Conservation (phyloP, 2,329 filamentous ascomycete species). For the Pseudopithomyces chartarum region DNA sequence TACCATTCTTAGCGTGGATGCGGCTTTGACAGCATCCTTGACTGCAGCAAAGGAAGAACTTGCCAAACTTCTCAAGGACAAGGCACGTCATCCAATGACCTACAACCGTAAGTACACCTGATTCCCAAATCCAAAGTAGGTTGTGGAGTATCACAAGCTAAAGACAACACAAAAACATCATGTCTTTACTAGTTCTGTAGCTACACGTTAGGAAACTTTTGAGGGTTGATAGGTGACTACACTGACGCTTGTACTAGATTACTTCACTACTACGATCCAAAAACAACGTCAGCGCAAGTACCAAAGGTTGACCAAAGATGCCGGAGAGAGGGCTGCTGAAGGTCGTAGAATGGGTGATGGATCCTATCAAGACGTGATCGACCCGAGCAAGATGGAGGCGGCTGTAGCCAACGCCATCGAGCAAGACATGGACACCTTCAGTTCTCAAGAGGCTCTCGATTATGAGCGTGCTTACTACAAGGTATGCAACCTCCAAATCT, state of each 20-base stretch:
- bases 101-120: slow-evolving; percentile 49
- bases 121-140: not conserved
- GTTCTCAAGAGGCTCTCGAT: slow-evolving; percentile 40
- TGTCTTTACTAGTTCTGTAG: too few species aligned
- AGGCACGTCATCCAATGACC: slow-evolving; percentile 56
- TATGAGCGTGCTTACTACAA: slow-evolving; percentile 39
- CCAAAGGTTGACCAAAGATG: slow-evolving; percentile 4
- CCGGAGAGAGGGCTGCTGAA: not conserved
- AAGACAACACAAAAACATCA: too few species aligned
- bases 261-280: slow-evolving; percentile 40
- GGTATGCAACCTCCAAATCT: not conserved
- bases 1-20: slow-evolving; percentile 45
- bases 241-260: slow-evolving; percentile 6
- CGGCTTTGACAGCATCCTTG: slow-evolving; percentile 47
- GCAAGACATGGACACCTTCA: slow-evolving; percentile 37
- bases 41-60: slow-evolving; percentile 46
- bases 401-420: slow-evolving; percentile 9
- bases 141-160: not conserved
- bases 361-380: not conserved
- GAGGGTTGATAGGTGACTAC: too few species aligned
- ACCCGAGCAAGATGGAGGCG: not conserved
- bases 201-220: too few species aligned
- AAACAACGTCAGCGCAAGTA: slow-evolving; percentile 26
- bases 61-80: slow-evolving; percentile 54
- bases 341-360: not conserved